Evolutionary conservation across 2,329 filamentous ascomycete genomes (phyloP).

Genomic region (Aspergillus ustus): DNA sequence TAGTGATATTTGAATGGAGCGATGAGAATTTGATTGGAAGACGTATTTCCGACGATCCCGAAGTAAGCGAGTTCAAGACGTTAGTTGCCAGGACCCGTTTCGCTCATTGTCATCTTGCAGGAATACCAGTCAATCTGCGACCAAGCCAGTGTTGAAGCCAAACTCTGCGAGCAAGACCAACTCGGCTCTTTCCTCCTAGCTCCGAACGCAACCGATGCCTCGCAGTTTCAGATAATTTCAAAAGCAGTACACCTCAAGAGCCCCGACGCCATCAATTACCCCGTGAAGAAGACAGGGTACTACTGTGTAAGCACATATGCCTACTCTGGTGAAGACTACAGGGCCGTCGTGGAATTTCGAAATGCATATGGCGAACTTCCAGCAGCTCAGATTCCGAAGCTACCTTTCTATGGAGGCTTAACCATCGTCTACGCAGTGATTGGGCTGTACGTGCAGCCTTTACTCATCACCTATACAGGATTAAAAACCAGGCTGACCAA

Average conservation of each 20-base stretch:
- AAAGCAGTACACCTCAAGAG: slow-evolving; percentile 81
- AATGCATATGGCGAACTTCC: slow-evolving; percentile 97
- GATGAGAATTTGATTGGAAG: slow-evolving; percentile 81
- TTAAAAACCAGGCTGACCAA: slow-evolving; percentile 25
- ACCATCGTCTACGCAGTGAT: slow-evolving; percentile 92
- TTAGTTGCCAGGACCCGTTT: neutral
- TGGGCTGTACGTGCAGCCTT: slow-evolving; percentile 60
- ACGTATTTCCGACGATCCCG: slow-evolving; percentile 58
- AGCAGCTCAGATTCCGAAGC: slow-evolving; percentile 92
- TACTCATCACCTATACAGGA: neutral
- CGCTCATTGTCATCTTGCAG: slow-evolving; percentile 39
- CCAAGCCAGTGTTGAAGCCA: slow-evolving; percentile 67
- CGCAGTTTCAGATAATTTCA: slow-evolving; percentile 74
- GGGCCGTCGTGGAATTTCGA: slow-evolving; percentile 84
- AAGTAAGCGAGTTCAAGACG: slow-evolving; percentile 49
- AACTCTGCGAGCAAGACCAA: slow-evolving; percentile 76
- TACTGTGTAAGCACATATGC: slow-evolving; percentile 86
- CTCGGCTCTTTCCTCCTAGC: slow-evolving; percentile 83
- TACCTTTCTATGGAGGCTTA: slow-evolving; percentile 94
- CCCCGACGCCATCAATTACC: slow-evolving; percentile 74
- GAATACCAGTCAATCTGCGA: slow-evolving; percentile 77
- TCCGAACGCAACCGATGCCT: slow-evolving; percentile 72
- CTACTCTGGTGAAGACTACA: slow-evolving; percentile 71
- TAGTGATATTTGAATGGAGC: slow-evolving; percentile 93
- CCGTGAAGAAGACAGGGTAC: slow-evolving; percentile 88